Base-by-base conservation (phyloP, 2,329 filamentous ascomycete genomes). In the Phaeosphaeria sp. region DNA sequence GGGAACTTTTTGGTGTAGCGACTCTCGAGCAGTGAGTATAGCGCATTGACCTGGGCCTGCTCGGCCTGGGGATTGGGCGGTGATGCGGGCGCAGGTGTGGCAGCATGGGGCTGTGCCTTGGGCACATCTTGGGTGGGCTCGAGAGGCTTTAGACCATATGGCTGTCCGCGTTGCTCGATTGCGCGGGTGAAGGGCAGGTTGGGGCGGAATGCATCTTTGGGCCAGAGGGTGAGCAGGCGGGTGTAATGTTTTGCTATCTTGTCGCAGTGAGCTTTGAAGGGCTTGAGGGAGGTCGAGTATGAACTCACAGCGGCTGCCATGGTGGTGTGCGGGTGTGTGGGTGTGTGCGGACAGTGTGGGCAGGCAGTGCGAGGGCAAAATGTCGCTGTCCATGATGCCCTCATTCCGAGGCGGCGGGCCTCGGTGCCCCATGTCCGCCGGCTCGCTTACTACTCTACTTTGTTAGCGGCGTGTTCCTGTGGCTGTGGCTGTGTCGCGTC, bases 11-110 rank as follows among this genome's bases (percentile, higher is more conserved):
- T 83, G 47, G 74, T 77, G 65, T 87, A 88, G 49, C 84, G 77
- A 68, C 89, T 81, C 63, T 87, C 85, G 2, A 89, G 76, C n/a
- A 89, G 75, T 2, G 84, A 81, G 60, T 85, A 86, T 1, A 89
- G 80, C 4, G 85, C 85, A 64, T 87, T 88, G 53, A 87, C 73
- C 64, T 85, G 80, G 30, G 72, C 72, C 30, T 78, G 66, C 59
- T 84, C 82, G 23, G 66, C 64, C 21, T 64, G 58, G 1, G 67
- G 65, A 17, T 65, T 64, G 50, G 59, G 46, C 4, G 57, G 59
- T 18, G 63, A 46, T n/a, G 62, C 50, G 1, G 60, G 22, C 13
- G 64, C 46, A 13, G 64, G 51, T 46, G 55, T 53, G 30, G 56
- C 48, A 0, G 60, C 25, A 11, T 61, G 46, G 15, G 62, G 47